Evolutionary conservation across 345 rosid species (phyloP), one percentile per base, ranked within the genome.

Genomic region (sweet orange (Citrus sinensis)): DNA sequence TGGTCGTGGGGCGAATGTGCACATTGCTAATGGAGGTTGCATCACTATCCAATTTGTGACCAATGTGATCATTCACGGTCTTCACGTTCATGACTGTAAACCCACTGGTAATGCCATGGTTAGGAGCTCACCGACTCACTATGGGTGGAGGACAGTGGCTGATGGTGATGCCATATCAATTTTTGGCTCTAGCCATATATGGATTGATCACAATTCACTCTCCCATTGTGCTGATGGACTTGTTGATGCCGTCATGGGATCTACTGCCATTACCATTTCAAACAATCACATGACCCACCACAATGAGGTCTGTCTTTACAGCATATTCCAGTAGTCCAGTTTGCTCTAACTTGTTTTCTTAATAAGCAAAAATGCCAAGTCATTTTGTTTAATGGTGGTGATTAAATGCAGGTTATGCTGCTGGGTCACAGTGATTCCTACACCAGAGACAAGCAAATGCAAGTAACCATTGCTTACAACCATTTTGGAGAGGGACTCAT

Each of bases 91-190:
- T 65, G 97, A 94, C 74, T 93, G 97, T 82, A 94, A 88, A 82
- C 98, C 98, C 76, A 94, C 97, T n/a, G 98, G 98, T 7, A 92
- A 94, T 80, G 97, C 98, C 60, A 84, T 90, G 92, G 97, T 94
- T 46, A 89, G 98, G 79, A 94, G 97, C 87, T 88, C 98, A 0
- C 95, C 97, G 0, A 62, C 82, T 73, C 98, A 94, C 68, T 94
- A 63, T 49, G 98, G 98, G 7, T 94, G 96, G 97, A 89, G 98
- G 86, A 91, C 95, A 42, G 90, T 93, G 90, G 92, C 98, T 34
- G 98, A 94, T 49, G 98, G 98, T 3, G 98, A 94, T 76, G 97
- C 88, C 56, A 40, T 94, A 68, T 94, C 97, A 35, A 93, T 94
- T 64, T 94, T 91, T 70, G 94, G 97, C 54, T 91, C 98, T 6